Conservation (phyloP, 495 filamentous ascomycete genomes). For the Daldinia grandis region DNA sequence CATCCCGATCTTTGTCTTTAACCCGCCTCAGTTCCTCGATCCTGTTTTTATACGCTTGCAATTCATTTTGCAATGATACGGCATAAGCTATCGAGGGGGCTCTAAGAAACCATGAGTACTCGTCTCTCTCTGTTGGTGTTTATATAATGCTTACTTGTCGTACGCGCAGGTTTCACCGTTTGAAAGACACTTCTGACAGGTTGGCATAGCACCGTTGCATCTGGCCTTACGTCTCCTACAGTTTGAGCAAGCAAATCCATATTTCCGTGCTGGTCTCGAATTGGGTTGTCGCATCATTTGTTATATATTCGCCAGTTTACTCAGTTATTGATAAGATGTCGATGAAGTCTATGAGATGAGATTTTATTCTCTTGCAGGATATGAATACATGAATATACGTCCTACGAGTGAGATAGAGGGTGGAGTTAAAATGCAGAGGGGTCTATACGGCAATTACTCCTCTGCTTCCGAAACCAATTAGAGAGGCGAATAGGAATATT, state of each 20-base stretch:
- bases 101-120: not conserved
- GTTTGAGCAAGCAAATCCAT: conserved; percentile 17
- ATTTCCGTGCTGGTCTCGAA: conserved; percentile 12
- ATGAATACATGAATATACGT: not conserved
- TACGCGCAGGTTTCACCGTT: conserved; percentile 19
- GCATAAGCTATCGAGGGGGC: conserved; percentile 10
- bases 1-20: conserved; percentile 12
- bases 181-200: conserved; percentile 14
- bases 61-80: conserved; percentile 8
- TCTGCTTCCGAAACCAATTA: not conserved
- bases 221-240: conserved; percentile 5
- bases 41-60: conserved; percentile 11
- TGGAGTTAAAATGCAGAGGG: not conserved
- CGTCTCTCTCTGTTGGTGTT: not conserved
- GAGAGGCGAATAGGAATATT: not conserved
- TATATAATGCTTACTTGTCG: conserved; percentile 7
- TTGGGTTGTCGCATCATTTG: conserved; percentile 1
- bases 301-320: not conserved
- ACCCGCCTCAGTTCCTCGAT: conserved; percentile 11
- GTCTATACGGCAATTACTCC: not conserved
- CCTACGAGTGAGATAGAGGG: not conserved
- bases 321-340: not conserved
- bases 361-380: not conserved
- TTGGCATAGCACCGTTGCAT: conserved; percentile 9
- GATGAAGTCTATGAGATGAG: not conserved